Conservation (phyloP, 1,284 basidiomycete genomes). For the Amylostereum areolatum region DNA sequence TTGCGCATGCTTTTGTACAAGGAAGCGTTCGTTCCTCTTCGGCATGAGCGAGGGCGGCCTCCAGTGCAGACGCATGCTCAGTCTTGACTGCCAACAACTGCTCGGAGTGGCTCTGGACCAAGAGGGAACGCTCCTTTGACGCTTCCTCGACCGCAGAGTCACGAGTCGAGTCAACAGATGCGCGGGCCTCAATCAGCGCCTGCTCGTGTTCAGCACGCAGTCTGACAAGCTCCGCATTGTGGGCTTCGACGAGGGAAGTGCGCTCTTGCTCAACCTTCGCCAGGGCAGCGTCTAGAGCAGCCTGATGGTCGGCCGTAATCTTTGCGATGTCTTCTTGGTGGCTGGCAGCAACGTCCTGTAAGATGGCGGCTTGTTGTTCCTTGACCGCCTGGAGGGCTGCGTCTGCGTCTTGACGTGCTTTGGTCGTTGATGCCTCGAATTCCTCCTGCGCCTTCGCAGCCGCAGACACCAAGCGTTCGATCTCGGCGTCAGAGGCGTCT, state of each 20-base stretch:
- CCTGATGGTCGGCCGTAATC: conserved; percentile 41
- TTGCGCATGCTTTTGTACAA: background rate
- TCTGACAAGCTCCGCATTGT: conserved; percentile 33
- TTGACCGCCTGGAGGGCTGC: conserved; percentile 39
- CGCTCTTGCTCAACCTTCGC: conserved; percentile 21
- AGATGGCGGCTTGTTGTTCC: conserved; percentile 48
- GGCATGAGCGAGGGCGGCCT: background rate
- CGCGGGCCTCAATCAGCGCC: background rate
- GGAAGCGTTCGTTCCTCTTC: background rate
- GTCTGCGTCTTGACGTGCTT: conserved; percentile 44
- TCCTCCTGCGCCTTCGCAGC: conserved; percentile 43
- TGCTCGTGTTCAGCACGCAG: conserved; percentile 38
- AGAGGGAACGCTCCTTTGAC: background rate
- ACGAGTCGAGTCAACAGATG: background rate
- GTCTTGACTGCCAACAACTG: conserved; percentile 14
- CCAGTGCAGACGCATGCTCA: background rate
- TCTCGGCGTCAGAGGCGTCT: conserved; percentile 45
- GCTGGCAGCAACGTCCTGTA: conserved; percentile 47
- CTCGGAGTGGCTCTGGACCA: conserved; percentile 10
- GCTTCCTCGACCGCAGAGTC: background rate
- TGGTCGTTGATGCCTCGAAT: conserved; percentile 29
- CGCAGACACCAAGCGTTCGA: conserved; percentile 40
- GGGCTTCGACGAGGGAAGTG: conserved; percentile 23
- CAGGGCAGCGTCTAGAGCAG: conserved; percentile 23
- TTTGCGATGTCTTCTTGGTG: conserved; percentile 48